These are phyloP conservation scores for Fusarium nurragi DNA, from an alignment of 2,329 filamentous ascomycete genomes.

Conservation along the genomic window DNA sequence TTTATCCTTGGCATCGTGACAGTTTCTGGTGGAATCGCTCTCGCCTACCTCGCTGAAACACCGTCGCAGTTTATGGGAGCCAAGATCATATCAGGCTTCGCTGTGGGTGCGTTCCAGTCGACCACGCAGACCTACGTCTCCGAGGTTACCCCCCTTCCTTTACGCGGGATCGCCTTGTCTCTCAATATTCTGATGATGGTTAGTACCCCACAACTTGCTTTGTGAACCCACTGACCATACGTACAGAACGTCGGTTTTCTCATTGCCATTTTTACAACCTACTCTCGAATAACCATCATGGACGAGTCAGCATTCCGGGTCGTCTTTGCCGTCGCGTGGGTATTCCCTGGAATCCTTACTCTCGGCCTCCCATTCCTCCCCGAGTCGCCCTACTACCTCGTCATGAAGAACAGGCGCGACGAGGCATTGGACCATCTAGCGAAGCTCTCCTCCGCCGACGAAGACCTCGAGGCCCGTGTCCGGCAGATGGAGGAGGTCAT, in stretches of 20 bases:
- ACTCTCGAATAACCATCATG: not conserved
- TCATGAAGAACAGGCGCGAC: slow-evolving; percentile 12
- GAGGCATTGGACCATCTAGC: slow-evolving; percentile 2
- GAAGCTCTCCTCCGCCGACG: not conserved
- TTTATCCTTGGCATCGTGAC: slow-evolving; percentile 2
- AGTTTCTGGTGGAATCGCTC: not conserved
- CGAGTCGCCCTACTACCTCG: slow-evolving; percentile 18
- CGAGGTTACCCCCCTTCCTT: not conserved
- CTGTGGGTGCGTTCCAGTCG: slow-evolving; percentile 10
- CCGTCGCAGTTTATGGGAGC: slow-evolving; percentile 19
- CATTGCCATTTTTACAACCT: slow-evolving; percentile 1
- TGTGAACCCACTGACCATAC: not conserved
- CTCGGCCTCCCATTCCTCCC: slow-evolving; percentile 20
- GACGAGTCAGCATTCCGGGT: slow-evolving; percentile 12
- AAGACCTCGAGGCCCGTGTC: slow-evolving; percentile 1
- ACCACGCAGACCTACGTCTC: slow-evolving; percentile 21
- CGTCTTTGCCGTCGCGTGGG: slow-evolving; percentile 9
- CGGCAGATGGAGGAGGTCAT: slow-evolving; percentile 2
- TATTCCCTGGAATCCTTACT: slow-evolving; percentile 10
- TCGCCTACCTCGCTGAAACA: slow-evolving; percentile 7
- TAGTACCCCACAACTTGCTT: too few species aligned
- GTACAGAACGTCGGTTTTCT: slow-evolving; percentile 1
- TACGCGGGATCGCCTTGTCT: slow-evolving; percentile 5
- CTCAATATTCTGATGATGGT: slow-evolving; percentile 12
- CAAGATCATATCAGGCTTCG: slow-evolving; percentile 17